Evolutionary conservation across 2,329 filamentous ascomycete species (phyloP), one percentile per base, ranked within the genome.

Genomic region (Coleophoma crateriformis): DNA sequence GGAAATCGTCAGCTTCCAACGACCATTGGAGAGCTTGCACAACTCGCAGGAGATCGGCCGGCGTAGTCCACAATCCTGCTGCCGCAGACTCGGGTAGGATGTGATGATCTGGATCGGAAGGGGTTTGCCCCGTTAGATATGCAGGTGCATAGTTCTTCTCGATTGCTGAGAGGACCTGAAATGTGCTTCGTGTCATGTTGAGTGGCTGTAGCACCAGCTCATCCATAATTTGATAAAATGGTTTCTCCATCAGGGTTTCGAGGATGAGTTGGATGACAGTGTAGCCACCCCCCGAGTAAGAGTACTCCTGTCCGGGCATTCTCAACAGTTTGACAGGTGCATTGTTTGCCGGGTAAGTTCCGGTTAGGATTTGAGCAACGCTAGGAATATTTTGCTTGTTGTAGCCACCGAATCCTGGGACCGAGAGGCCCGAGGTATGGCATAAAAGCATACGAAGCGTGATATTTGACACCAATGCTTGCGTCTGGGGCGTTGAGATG

Each of bases 31-130:
- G n/a, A 17, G 49, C 44, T 4, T 19, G 17, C 4, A 54, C 27
- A 7, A 35, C 48, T 37, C 44, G 45, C 35, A 54, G 14, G 19
- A 54, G 49, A 47, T 54, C 52, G 1, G 44, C n/a, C 5, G 52
- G 52, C 4, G 52, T 54, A 2, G 52, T 51, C 52, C 52, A 54
- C 7, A 54, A 33, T 6, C 49, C 52, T 14, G 52, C 52, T 7
- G 52, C 52, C 8, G 49, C 52, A 7, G 15, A 33, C 39, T 54
- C 52, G 12, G 46, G 44, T 14, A 45, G n/a, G 7, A 27, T 14
- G 11, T 47, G 33, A 39, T 48, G 41, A 4, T 42, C 40, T n/a
- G 41, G 40, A 20, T 46, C 43, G 4, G 34, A 27, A 14, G 8
- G 20, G 6, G 15, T 14, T 13, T 20, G 40, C 2, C 52, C 52